Conservation (phyloP, 2,329 filamentous ascomycete species). For the Truncatella angustata region DNA sequence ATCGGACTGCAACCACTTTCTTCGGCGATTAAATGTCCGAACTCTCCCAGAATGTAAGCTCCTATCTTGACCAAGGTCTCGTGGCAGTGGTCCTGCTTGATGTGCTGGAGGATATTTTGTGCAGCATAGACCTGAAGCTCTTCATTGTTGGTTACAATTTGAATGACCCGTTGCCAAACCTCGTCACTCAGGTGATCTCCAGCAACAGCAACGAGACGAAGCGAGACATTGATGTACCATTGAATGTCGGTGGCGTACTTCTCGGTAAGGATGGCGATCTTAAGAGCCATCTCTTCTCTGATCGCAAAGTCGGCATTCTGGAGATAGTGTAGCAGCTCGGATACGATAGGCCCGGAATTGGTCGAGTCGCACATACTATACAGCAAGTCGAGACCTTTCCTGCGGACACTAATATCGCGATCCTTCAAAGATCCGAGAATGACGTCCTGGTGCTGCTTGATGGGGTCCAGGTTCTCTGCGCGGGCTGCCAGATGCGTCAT, state of each 20-base stretch:
- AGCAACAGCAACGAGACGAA: slow-evolving; percentile 91
- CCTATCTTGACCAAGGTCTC: slow-evolving; percentile 98
- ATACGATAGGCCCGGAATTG: slow-evolving; percentile 92
- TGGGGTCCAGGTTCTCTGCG: slow-evolving; percentile 90
- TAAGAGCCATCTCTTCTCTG: slow-evolving; percentile 97
- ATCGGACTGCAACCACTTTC: slow-evolving; percentile 91
- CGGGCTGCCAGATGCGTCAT: slow-evolving; percentile 97
- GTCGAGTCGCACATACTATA: slow-evolving; percentile 99
- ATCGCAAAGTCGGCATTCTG: slow-evolving; percentile 98
- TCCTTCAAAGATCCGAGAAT: slow-evolving; percentile 94
- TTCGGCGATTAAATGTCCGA: slow-evolving; percentile 94
- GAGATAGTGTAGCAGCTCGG: slow-evolving; percentile 88
- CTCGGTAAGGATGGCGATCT: slow-evolving; percentile 96
- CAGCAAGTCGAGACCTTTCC: slow-evolving; percentile 90
- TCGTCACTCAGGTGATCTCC: slow-evolving; percentile 98
- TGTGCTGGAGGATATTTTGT: slow-evolving; percentile 86
- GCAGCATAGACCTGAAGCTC: slow-evolving; percentile 96
- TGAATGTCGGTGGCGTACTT: slow-evolving; percentile 98
- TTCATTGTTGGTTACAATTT: slow-evolving; percentile 99
- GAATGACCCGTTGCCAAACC: slow-evolving; percentile 97
- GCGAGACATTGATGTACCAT: slow-evolving; percentile 98
- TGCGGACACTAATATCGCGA: slow-evolving; percentile 92
- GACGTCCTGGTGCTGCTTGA: slow-evolving; percentile 96
- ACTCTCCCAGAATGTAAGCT: slow-evolving; percentile 92
- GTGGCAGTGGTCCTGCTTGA: slow-evolving; percentile 91